These are phyloP conservation scores for Fusarium tjaetaba DNA, from an alignment of 2,329 filamentous ascomycete species.

Conservation along the genomic window DNA sequence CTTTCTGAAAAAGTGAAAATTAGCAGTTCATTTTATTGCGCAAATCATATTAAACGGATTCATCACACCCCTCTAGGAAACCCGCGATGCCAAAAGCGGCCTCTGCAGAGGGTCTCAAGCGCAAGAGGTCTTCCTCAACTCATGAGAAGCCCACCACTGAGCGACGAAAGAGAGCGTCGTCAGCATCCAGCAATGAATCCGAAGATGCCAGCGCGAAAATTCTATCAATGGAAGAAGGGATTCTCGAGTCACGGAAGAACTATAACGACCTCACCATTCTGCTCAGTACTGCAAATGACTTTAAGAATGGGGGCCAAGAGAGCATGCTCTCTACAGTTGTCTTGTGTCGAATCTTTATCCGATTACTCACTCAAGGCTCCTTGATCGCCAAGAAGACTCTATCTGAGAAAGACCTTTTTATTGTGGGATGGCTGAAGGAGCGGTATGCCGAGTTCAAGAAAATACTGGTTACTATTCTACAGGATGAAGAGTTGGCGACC, in stretches of 20 bases:
- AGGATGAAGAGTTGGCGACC: conserved; percentile 69
- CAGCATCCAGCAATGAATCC: conserved; percentile 59
- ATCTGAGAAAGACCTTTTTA: conserved; percentile 77
- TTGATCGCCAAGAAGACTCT: conserved; percentile 72
- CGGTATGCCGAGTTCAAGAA: conserved; percentile 77
- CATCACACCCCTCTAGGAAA: neutral
- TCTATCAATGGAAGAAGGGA: conserved; percentile 79
- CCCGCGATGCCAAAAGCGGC: conserved; percentile 42
- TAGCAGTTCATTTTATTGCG: neutral
- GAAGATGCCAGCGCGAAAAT: conserved; percentile 72
- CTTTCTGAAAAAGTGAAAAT: neutral
- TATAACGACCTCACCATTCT: conserved; percentile 90
- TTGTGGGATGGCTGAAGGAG: conserved; percentile 82
- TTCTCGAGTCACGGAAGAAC: conserved; percentile 86
- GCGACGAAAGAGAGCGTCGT: conserved; percentile 55
- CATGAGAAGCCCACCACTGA: conserved; percentile 61
- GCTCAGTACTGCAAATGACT: conserved; percentile 64
- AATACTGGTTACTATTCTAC: conserved; percentile 69
- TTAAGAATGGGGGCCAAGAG: conserved; percentile 60
- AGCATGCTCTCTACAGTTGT: conserved; percentile 78
- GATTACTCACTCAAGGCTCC: conserved; percentile 78
- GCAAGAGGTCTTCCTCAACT: conserved; percentile 60
- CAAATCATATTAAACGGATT: neutral
- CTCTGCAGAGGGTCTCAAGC: conserved; percentile 55
- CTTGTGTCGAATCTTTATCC: conserved; percentile 86